Evolutionary conservation across 495 filamentous ascomycete species (phyloP).

Genomic region (Neurospora tetrasperma): DNA sequence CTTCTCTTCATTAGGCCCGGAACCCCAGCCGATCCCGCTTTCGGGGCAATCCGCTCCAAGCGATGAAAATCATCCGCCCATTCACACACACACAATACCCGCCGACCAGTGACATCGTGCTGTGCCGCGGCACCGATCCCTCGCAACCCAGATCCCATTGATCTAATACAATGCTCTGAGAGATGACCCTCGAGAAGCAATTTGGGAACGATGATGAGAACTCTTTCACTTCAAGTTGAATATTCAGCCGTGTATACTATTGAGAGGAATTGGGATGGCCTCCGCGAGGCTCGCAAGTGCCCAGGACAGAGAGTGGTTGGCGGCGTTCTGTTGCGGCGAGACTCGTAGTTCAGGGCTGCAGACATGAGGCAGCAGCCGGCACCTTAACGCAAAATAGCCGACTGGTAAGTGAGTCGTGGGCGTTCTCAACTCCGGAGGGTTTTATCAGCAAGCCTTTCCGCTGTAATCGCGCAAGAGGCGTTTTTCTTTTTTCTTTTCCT

Average conservation of each 20-base stretch:
- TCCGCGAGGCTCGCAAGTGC: neutral
- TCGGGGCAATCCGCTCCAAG: neutral
- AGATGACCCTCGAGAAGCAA: neutral
- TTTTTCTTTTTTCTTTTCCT: neutral
- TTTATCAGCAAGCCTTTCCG: neutral
- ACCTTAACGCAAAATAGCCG: neutral
- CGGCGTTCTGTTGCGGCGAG: neutral
- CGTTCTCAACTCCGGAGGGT: neutral
- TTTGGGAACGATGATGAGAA: neutral
- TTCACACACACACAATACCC: neutral
- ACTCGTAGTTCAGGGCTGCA: neutral
- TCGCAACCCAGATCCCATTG: neutral
- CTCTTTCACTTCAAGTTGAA: too few relatives aligned
- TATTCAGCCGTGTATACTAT: neutral
- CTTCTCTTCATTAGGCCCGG: neutral
- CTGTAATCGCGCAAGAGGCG: neutral
- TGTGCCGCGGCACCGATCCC: neutral
- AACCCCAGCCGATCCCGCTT: neutral
- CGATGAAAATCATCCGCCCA: neutral
- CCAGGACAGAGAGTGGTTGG: neutral
- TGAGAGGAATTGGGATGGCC: neutral
- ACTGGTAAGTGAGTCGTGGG: neutral
- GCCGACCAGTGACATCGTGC: neutral
- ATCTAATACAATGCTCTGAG: neutral
- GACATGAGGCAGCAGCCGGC: neutral